These are phyloP conservation scores for Aureobasidium sp. DNA, from an alignment of 2,329 filamentous ascomycete species.

Conservation along the genomic window DNA sequence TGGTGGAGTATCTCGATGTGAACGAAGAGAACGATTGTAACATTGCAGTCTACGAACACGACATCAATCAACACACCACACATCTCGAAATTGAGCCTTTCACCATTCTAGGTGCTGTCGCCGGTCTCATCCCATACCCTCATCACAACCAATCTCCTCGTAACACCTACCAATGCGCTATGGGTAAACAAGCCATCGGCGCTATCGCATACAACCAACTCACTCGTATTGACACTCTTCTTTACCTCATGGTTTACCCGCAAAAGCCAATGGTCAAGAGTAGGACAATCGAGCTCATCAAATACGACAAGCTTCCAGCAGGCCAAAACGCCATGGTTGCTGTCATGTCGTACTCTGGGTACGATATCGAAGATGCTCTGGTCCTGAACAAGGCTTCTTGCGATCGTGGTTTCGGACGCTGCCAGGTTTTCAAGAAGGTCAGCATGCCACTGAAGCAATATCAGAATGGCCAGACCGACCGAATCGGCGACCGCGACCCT, in stretches of 20 bases:
- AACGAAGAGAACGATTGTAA: constrained; percentile 98
- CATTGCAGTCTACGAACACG: constrained; percentile 80
- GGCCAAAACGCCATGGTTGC: constrained; percentile 96
- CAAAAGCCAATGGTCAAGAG: constrained; percentile 97
- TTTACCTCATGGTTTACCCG: constrained; percentile 96
- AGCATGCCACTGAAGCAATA: constrained; percentile 82
- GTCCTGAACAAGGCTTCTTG: constrained; percentile 94
- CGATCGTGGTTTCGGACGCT: constrained; percentile 90
- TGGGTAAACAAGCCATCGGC: constrained; percentile 99
- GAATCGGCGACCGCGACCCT: constrained; percentile 52
- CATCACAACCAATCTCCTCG: constrained; percentile 98
- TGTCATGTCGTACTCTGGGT: constrained; percentile 98
- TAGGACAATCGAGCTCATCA: constrained; percentile 90
- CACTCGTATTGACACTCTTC: constrained; percentile 87
- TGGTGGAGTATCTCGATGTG: constrained; percentile 95
- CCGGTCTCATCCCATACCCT: constrained; percentile 92
- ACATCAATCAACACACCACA: constrained; percentile 76
- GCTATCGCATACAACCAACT: constrained; percentile 98
- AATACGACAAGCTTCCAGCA: constrained; percentile 94
- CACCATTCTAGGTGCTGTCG: constrained; percentile 89
- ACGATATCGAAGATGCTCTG: constrained; percentile 97
- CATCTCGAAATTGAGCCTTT: constrained; percentile 98
- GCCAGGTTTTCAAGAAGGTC: constrained; percentile 97
- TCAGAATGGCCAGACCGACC: constrained; percentile 64
- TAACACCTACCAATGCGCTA: constrained; percentile 98